Base-by-base conservation (phyloP, 2,329 filamentous ascomycete species). In the Lizonia empirigonia region DNA sequence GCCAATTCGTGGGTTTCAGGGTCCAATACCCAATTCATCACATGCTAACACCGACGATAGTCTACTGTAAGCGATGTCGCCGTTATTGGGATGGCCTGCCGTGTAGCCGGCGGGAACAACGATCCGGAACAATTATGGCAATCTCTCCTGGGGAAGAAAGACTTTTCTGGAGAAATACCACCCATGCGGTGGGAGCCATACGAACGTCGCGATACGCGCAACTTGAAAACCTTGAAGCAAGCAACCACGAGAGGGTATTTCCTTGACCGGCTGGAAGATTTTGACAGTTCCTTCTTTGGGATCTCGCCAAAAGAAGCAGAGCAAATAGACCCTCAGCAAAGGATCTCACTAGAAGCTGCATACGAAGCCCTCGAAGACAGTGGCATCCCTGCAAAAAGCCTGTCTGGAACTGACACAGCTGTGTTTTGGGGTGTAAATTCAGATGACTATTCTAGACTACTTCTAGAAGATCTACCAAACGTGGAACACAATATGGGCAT, bases 351-450 rank as follows among this genome's bases (percentile, higher is more conserved):
- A 8, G 67, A 70, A 39, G 53, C 60, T 1, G 55, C 59, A 5
- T 71, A 65, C 32, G 70, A 75, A 54, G 69, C 72, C 1, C 55
- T 82, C 2, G 73, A 75, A 46, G 70, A 68, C 51, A 65, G 63
- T 20, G 44, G 44, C 5, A 32, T 38, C n/a, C 18, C 33, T 50
- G 32, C 52, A 10, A 58, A 38, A 19, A 41, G 6, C 18, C 40
- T 45, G 13, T 38, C 32, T 18, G 68, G 23, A 50, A 60, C 41
- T 34, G 34, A 56, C 26, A 65, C 70, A 12, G 72, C 66, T 1
- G 64, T 64, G 19, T 60, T 53, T 36, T 50, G 57, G 36, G 61
- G 57, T 29, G 50, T 58, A 12, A 53, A 59, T 29, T 52, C 44
- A 12, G 49, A 50, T 26, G 57, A 33, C 20, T 38, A 60, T 18